Evolutionary conservation across 2,329 filamentous ascomycete genomes (phyloP).

Genomic region (Bipolaris sorokiniana): DNA sequence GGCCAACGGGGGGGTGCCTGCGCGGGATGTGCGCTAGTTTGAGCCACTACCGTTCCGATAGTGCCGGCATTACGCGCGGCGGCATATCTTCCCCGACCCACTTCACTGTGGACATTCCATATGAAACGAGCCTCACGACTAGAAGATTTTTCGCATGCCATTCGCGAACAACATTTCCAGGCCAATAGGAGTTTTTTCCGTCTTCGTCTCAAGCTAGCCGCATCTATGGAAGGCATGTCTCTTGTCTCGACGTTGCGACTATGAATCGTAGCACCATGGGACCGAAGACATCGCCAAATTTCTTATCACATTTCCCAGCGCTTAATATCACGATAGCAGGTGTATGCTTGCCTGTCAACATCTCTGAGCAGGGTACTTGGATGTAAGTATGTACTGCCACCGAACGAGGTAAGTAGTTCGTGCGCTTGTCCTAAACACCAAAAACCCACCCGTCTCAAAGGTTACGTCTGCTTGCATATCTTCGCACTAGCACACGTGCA

Average conservation of each 20-base stretch:
- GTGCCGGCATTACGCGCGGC: slow-evolving; percentile 1
- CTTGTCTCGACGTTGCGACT: background rate
- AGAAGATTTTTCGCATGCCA: background rate
- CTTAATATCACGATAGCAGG: background rate
- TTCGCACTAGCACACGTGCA: background rate
- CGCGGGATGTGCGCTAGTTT: background rate
- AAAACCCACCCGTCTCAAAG: background rate
- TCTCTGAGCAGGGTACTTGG: background rate
- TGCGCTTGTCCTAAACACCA: background rate
- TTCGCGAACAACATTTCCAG: background rate
- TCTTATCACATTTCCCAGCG: background rate
- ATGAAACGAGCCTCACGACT: background rate
- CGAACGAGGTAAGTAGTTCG: too few species aligned
- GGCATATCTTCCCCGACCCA: background rate
- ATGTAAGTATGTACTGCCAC: too few species aligned
- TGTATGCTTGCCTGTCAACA: background rate
- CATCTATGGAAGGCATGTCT: background rate
- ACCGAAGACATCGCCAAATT: background rate
- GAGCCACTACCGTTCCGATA: background rate
- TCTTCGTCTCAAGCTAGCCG: background rate
- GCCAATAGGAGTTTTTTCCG: background rate
- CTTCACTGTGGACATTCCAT: background rate
- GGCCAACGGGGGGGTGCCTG: background rate
- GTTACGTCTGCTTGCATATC: background rate
- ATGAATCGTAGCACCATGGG: background rate